Evolutionary conservation across 2,329 filamentous ascomycete species (phyloP).

Genomic region (Paecilomyces sp.): DNA sequence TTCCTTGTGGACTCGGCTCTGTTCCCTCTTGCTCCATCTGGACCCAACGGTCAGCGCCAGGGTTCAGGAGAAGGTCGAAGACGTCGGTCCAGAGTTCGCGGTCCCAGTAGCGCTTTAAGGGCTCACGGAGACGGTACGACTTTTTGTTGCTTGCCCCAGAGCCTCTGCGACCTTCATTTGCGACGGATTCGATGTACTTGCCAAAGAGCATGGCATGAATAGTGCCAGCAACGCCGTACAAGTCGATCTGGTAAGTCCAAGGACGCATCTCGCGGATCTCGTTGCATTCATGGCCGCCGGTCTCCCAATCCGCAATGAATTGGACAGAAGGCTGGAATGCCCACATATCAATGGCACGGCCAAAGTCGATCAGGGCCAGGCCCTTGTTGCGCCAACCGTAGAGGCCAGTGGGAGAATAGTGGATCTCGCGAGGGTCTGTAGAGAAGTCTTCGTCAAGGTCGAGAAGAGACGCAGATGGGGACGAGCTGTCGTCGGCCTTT

Average conservation of each 20-base stretch:
- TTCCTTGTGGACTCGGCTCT: constrained; percentile 6
- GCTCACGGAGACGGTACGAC: constrained; percentile 73
- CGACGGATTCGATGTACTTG: constrained; percentile 78
- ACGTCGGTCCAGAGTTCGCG: constrained; percentile 78
- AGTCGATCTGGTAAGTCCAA: constrained; percentile 98
- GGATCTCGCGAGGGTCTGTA: constrained; percentile 27
- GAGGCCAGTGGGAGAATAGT: constrained; percentile 66
- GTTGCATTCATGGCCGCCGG: constrained; percentile 76
- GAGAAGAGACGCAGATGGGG: constrained; percentile 21
- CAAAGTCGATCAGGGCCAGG: constrained; percentile 86
- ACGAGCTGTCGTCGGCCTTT: constrained; percentile 10
- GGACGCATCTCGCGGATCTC: constrained; percentile 91
- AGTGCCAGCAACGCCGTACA: constrained; percentile 83
- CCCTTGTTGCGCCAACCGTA: constrained; percentile 77
- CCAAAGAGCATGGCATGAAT: constrained; percentile 88
- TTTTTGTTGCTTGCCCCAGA: constrained; percentile 34
- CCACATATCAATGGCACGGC: constrained; percentile 87
- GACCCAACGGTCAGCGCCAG: constrained; percentile 51
- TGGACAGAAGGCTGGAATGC: constrained; percentile 68
- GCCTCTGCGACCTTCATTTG: constrained; percentile 2
- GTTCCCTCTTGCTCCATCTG: constrained; percentile 46
- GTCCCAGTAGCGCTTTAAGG: constrained; percentile 93
- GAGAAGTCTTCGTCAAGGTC: constrained; percentile 18
- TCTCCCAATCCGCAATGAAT: constrained; percentile 96
- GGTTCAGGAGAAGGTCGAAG: constrained; percentile 83